Evolutionary conservation across 1,284 basidiomycete species (phyloP).

Genomic region (Phlebopus sp.): DNA sequence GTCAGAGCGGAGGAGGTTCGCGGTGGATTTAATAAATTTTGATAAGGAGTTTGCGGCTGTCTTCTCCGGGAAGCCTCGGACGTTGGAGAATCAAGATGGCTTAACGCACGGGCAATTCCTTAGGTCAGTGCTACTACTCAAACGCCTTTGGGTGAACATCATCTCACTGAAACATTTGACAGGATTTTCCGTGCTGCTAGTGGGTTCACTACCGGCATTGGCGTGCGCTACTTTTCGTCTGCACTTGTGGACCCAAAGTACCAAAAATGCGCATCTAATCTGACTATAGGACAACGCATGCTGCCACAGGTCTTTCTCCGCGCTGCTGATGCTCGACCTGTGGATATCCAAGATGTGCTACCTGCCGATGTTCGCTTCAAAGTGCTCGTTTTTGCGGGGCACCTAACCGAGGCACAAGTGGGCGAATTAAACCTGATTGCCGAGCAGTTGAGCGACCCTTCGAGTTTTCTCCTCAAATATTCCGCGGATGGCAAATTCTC

Average conservation of each 20-base stretch:
- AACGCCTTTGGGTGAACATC: background rate
- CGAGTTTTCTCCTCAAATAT: constrained; percentile 39
- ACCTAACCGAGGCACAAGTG: constrained; percentile 42
- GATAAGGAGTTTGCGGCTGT: constrained; percentile 73
- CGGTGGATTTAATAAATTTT: constrained; percentile 78
- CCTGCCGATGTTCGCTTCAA: constrained; percentile 72
- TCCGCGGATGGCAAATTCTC: constrained; percentile 25
- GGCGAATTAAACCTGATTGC: constrained; percentile 44
- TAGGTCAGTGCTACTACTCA: constrained; percentile 35
- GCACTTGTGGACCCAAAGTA: constrained; percentile 43
- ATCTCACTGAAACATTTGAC: background rate
- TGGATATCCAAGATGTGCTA: constrained; percentile 68
- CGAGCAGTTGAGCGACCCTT: constrained; percentile 37
- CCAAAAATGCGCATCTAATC: constrained; percentile 41
- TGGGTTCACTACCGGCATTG: constrained; percentile 61
- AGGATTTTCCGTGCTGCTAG: constrained; percentile 60
- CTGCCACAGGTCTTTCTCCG: constrained; percentile 59
- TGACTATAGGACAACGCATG: constrained; percentile 61
- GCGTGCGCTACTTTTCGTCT: constrained; percentile 61
- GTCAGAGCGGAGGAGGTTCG: constrained; percentile 69
- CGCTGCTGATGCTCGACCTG: constrained; percentile 60
- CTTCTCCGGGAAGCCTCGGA: constrained; percentile 74
- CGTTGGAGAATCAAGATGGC: constrained; percentile 53
- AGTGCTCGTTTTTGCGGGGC: constrained; percentile 65
- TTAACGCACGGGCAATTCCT: constrained; percentile 70